Conservation (phyloP, 2,329 filamentous ascomycete genomes). For the Ploettnerulaceae sp. region DNA sequence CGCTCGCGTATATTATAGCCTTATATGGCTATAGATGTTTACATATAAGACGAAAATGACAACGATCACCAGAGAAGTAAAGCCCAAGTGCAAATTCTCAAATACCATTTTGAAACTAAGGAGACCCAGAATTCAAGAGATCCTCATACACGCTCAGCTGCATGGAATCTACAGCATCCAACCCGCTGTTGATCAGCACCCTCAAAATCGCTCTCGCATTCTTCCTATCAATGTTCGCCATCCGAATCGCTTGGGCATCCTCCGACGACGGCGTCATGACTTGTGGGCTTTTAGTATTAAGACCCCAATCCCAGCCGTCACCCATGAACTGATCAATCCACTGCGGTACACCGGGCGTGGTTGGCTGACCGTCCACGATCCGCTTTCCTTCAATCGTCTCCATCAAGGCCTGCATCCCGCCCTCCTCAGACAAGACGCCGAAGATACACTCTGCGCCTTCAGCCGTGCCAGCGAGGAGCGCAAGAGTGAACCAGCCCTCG, state of each 20-base stretch:
- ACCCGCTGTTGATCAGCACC: neutral
- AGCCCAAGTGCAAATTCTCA: too few species aligned
- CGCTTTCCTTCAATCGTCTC: neutral
- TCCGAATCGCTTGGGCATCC: neutral
- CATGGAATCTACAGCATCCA: neutral
- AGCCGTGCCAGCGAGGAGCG: neutral
- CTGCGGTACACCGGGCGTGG: neutral
- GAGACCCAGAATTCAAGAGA: neutral
- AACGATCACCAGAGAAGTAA: too few species aligned
- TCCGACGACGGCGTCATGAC: neutral
- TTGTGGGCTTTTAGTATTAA: neutral
- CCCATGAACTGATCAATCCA: conserved; percentile 3
- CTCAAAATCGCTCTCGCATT: conserved; percentile 1
- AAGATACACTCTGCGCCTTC: neutral
- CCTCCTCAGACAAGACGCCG: neutral
- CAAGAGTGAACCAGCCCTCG: neutral
- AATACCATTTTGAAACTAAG: too few species aligned
- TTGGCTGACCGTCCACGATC: neutral
- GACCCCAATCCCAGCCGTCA: neutral
- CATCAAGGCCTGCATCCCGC: neutral
- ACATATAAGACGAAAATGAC: too few species aligned
- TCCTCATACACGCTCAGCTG: neutral
- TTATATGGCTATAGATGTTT: too few species aligned
- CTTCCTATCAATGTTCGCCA: neutral
- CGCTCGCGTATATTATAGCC: too few species aligned